Conservation (phyloP, 2,329 filamentous ascomycete genomes). For the Claviceps paspali region DNA sequence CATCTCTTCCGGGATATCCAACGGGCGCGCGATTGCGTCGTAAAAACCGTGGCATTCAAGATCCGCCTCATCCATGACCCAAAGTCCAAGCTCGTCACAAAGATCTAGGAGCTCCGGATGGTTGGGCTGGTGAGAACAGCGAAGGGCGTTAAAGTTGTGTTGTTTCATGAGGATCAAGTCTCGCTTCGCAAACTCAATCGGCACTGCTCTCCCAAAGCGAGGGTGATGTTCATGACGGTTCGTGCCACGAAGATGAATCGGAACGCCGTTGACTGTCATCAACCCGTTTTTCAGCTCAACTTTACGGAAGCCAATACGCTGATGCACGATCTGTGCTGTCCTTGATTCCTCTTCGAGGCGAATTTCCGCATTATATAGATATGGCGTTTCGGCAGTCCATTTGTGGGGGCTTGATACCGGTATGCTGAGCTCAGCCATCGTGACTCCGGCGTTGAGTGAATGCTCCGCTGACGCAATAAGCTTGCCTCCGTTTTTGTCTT, state of each 20-base stretch:
- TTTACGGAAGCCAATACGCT: constrained; percentile 47
- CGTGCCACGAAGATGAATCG: constrained; percentile 46
- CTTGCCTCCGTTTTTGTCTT: constrained; percentile 18
- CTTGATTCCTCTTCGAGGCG: constrained; percentile 14
- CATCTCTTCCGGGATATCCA: constrained; percentile 37
- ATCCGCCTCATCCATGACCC: constrained; percentile 38
- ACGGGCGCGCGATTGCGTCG: constrained; percentile 31
- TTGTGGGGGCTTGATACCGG: constrained; percentile 39
- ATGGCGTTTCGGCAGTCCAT: constrained; percentile 52
- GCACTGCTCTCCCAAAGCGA: constrained; percentile 44
- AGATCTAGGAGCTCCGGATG: constrained; percentile 43
- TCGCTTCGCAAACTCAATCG: constrained; percentile 41
- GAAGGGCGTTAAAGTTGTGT: constrained; percentile 56
- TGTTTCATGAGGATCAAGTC: constrained; percentile 55
- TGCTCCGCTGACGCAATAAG: constrained; percentile 12
- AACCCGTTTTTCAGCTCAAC: constrained; percentile 46
- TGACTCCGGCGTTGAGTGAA: constrained; percentile 12
- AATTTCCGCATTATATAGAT: constrained; percentile 40
- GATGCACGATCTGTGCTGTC: constrained; percentile 26
- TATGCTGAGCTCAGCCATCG: constrained; percentile 26
- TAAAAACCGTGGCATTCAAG: constrained; percentile 40
- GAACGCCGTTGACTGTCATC: constrained; percentile 45
- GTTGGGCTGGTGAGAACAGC: constrained; percentile 54
- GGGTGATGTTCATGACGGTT: constrained; percentile 62
- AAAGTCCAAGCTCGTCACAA: constrained; percentile 50